A percentile compares a stretch with the other conserved stretches of the same genome.
These are phyloP conservation scores for Fusarium nanum DNA, from an alignment of 2,329 filamentous ascomycete genomes.

Conservation along the genomic window DNA sequence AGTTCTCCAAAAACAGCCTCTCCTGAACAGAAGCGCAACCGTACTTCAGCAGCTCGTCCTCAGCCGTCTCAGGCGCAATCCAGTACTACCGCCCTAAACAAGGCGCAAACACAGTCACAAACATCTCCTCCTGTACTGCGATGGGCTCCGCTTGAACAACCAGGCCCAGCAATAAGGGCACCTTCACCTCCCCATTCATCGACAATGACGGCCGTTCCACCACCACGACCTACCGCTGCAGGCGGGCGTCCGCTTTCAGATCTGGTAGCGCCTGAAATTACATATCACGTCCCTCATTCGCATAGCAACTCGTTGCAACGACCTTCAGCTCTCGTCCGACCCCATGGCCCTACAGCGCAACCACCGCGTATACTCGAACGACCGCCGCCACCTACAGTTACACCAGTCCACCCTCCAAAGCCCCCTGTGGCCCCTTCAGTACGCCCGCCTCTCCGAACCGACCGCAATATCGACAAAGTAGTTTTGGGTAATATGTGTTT, in stretches of 20 bases:
- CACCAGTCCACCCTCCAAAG: conserved; percentile 53
- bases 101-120: conserved; percentile 18
- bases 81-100: conserved; percentile 1
- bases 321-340: conserved; percentile 50
- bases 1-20: conserved; percentile 1
- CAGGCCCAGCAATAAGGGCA: conserved; percentile 30
- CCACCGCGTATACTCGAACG: conserved; percentile 49
- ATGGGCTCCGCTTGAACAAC: conserved; percentile 45
- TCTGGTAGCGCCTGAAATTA: conserved; percentile 56
- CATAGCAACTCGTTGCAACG: conserved; percentile 41
- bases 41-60: conserved; percentile 21
- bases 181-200: not conserved
- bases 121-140: conserved; percentile 36
- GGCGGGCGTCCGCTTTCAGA: conserved; percentile 49
- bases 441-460: conserved; percentile 57
- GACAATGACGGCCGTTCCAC: conserved; percentile 42
- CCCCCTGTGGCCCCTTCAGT: conserved; percentile 45
- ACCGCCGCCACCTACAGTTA: conserved; percentile 46
- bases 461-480: conserved; percentile 87
- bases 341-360: conserved; percentile 50
- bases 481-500: conserved; percentile 87
- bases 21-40: conserved; percentile 40
- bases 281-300: conserved; percentile 54
- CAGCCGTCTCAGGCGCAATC: conserved; percentile 19
- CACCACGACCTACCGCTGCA: conserved; percentile 20